phyloP scores from a whole-genome alignment of 495 filamentous ascomycete genomes.

The Cercophora scortea region DNA sequence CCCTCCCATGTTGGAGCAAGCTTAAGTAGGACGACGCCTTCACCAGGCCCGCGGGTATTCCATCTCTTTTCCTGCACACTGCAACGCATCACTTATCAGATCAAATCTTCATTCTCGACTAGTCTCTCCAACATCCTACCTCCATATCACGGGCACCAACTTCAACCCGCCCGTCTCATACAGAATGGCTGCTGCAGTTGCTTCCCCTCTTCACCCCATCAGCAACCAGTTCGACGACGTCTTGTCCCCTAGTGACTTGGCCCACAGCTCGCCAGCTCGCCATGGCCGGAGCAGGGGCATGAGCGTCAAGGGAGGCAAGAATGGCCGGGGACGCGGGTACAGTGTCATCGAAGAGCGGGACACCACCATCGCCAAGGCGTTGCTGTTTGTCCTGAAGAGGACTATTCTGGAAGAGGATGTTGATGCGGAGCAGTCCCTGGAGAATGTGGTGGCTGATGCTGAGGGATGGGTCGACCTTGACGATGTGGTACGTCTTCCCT shows the following conservation, averaged over 20 bases:
- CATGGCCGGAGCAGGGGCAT: slow-evolving; percentile 37
- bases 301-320: slow-evolving; percentile 30
- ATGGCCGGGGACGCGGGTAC: slow-evolving; percentile 26
- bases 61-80: too few relatives aligned
- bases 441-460: slow-evolving; percentile 30
- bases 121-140: not conserved
- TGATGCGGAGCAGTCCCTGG: slow-evolving; percentile 27
- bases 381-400: slow-evolving; percentile 35
- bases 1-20: not conserved
- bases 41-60: too few relatives aligned
- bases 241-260: slow-evolving; percentile 34
- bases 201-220: slow-evolving; percentile 23
- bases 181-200: slow-evolving; percentile 28
- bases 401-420: slow-evolving; percentile 26
- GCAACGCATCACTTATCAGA: too few relatives aligned
- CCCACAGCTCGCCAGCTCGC: slow-evolving; percentile 27
- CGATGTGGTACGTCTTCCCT: slow-evolving; percentile 26
- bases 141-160: not conserved
- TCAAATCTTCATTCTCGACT: not conserved
- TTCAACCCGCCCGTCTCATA: not conserved
- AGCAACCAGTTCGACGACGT: slow-evolving; percentile 29
- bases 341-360: slow-evolving; percentile 36
- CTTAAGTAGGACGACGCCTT: too few relatives aligned
- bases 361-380: slow-evolving; percentile 30
- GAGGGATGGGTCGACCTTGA: slow-evolving; percentile 35